These are phyloP conservation scores for Ochromonas danica DNA, from an alignment of 108 stramenopile species.

Conservation along the genomic window DNA sequence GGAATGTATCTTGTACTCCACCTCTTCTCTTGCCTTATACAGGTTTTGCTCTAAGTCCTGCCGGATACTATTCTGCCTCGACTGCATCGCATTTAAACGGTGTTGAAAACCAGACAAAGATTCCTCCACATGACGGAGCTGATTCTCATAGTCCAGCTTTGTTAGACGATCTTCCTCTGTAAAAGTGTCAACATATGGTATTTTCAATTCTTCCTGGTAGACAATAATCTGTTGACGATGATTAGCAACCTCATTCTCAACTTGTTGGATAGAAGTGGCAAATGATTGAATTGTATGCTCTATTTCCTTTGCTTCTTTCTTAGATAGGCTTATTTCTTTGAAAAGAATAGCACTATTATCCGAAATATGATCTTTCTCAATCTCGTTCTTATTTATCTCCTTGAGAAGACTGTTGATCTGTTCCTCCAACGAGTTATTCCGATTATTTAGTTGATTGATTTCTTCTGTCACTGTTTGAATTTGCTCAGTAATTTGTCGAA, in stretches of 20 bases:
- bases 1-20: no score
- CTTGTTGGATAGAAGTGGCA: background rate
- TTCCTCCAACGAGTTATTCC: background rate
- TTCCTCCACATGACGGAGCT: no score
- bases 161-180: background rate
- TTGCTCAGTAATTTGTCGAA: background rate
- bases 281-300: no score
- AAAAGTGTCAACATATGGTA: background rate
- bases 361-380: slow-evolving; percentile 14
- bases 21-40: no score
- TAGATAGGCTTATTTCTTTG: background rate
- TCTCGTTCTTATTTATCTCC: background rate
- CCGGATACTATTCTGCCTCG: no score
- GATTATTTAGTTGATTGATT: background rate
- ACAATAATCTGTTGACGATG: background rate
- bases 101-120: no score
- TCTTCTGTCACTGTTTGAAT: slow-evolving; percentile 4
- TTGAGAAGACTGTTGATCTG: background rate
- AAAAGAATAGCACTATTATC: background rate
- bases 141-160: no score
- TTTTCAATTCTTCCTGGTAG: background rate
- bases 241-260: background rate
- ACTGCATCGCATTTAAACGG: no score
- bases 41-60: no score
- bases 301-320: background rate